Evolutionary conservation across 805 yeast species (phyloP).

Genomic region (Metschnikowia colocasiae): DNA sequence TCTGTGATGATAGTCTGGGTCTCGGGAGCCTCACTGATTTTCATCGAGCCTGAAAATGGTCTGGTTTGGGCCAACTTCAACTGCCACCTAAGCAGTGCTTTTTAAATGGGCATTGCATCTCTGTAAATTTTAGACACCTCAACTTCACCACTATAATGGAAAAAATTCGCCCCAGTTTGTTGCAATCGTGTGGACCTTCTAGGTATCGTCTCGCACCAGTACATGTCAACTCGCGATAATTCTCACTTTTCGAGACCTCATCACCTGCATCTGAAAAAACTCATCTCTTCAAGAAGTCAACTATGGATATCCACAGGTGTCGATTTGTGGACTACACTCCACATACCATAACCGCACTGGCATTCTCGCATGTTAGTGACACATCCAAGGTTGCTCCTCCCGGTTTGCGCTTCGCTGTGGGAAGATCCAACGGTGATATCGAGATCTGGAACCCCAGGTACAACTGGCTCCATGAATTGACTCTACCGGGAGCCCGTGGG

Average conservation of each 20-base stretch:
- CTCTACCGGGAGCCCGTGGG: constrained; percentile 73
- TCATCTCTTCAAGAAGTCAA: constrained; percentile 8
- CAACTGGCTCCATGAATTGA: constrained; percentile 74
- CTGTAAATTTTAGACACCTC: not conserved
- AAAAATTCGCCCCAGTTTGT: not conserved
- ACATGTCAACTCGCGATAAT: constrained; percentile 3
- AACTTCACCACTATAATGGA: not conserved
- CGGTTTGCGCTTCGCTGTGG: constrained; percentile 79
- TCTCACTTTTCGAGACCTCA: constrained; percentile 8
- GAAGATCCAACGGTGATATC: constrained; percentile 90
- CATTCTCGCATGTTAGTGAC: constrained; percentile 56
- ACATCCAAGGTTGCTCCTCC: constrained; percentile 35
- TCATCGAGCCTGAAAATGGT: not conserved
- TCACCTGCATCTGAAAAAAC: constrained; percentile 19
- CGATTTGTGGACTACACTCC: constrained; percentile 88
- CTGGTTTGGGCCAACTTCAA: not conserved
- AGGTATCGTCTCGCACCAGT: constrained; percentile 1
- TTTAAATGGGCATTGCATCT: not conserved
- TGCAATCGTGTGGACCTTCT: not conserved
- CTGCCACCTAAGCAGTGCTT: not conserved
- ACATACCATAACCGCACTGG: constrained; percentile 74
- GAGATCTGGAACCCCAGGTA: constrained; percentile 91
- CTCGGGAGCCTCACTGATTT: not conserved
- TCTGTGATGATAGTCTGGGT: not conserved
- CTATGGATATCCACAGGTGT: constrained; percentile 82